phyloP scores from a whole-genome alignment of 23 red algal genomes.

The Gracilaria domingensis region DNA sequence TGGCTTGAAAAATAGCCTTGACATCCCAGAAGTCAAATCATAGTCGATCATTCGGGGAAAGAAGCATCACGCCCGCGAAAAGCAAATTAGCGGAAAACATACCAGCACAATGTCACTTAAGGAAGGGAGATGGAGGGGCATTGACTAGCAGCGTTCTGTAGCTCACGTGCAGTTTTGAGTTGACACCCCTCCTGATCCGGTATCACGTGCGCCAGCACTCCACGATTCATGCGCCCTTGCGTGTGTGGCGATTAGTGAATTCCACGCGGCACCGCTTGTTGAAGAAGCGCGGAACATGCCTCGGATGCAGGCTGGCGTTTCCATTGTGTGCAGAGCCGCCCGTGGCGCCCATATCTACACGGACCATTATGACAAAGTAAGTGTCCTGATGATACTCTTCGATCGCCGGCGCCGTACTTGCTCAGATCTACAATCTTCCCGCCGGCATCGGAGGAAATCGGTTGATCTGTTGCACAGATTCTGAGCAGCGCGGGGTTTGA shows the following conservation, averaged over 20 bases:
- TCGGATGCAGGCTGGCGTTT: slow-evolving; percentile 70
- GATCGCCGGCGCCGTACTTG: no score
- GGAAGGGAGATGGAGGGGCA: slow-evolving; percentile 45
- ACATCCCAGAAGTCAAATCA: slow-evolving; percentile 16
- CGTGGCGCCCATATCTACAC: not conserved
- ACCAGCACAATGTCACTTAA: no score
- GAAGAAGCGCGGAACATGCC: no score
- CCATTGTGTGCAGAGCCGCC: slow-evolving; percentile 56
- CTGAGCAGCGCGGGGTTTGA: no score
- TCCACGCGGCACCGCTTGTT: no score
- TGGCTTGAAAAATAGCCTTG: slow-evolving; percentile 31
- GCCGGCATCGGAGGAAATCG: no score
- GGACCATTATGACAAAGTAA: no score
- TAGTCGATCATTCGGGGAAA: slow-evolving; percentile 47
- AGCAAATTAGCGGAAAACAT: no score
- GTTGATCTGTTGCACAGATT: no score
- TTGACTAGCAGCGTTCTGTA: slow-evolving; percentile 31
- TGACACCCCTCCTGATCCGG: slow-evolving; percentile 27
- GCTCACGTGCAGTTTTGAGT: slow-evolving; percentile 54
- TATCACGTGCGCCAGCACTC: slow-evolving; percentile 51
- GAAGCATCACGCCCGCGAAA: slow-evolving; percentile 22
- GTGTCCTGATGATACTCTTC: no score
- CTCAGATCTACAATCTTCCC: no score
- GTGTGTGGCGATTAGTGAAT: slow-evolving; percentile 84
- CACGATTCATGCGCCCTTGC: slow-evolving; percentile 44